Percentiles rank a stretch among this genome's conserved stretches.
Evolutionary conservation across 2,329 filamentous ascomycete genomes (phyloP).

Genomic region (Calonectria pseudoturangicola): DNA sequence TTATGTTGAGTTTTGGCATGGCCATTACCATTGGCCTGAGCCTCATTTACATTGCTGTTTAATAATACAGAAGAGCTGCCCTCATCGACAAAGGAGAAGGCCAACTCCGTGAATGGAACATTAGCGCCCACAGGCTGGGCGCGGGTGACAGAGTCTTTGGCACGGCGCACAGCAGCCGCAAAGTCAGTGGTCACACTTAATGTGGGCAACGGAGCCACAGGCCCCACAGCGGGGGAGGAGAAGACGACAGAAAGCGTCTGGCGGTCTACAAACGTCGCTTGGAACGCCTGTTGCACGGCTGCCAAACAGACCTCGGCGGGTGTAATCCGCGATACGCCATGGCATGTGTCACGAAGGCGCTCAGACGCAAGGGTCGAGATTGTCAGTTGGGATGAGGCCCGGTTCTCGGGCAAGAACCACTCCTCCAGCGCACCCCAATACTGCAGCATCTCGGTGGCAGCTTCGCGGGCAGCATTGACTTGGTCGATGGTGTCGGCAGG

Average conservation of each 20-base stretch:
- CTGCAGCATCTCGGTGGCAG: conserved; percentile 29
- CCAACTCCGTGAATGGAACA: conserved; percentile 20
- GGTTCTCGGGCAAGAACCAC: conserved; percentile 19
- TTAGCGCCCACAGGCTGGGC: conserved; percentile 19
- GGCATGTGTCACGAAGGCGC: conserved; percentile 28
- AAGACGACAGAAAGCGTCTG: conserved; percentile 28
- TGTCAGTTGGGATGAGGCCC: conserved; percentile 12
- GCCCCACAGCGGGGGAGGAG: conserved; percentile 29
- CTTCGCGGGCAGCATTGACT: conserved; percentile 20
- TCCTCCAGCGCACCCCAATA: conserved; percentile 33
- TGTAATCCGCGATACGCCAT: conserved; percentile 17
- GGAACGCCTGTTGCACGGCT: conserved; percentile 29
- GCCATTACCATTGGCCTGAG: conserved; percentile 25
- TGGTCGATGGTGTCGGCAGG: conserved; percentile 14
- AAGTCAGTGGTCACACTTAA: conserved; percentile 16
- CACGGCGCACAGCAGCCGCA: conserved; percentile 24
- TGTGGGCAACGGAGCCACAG: conserved; percentile 12
- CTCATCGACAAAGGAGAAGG: conserved; percentile 26
- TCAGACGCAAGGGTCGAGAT: not conserved
- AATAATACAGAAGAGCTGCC: conserved; percentile 26
- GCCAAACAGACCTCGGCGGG: conserved; percentile 31
- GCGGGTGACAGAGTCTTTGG: conserved; percentile 29
- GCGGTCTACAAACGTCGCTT: conserved; percentile 28
- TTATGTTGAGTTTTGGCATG: conserved; percentile 23
- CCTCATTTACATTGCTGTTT: conserved; percentile 27